These are phyloP conservation scores for Meira miltonrushii DNA, from an alignment of 1,284 basidiomycete genomes.

Conservation along the genomic window DNA sequence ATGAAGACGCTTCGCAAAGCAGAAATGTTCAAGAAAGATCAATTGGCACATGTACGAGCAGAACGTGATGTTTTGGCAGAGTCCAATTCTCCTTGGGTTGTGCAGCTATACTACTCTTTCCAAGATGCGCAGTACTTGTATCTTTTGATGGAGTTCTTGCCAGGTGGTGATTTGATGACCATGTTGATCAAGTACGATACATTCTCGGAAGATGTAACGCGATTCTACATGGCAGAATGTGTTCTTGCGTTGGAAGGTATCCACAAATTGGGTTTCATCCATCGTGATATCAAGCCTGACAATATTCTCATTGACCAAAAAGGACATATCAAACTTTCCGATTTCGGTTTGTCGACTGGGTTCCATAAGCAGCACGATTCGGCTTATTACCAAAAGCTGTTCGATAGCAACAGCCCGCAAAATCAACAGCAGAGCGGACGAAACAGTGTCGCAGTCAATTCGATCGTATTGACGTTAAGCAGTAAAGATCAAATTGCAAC, in stretches of 20 bases:
- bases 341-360: constrained; percentile 89
- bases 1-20: constrained; percentile 98
- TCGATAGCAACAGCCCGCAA: constrained; percentile 59
- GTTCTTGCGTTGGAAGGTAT: constrained; percentile 96
- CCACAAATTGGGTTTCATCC: constrained; percentile 97
- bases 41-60: constrained; percentile 93
- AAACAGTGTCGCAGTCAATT: constrained; percentile 52
- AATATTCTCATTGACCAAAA: constrained; percentile 94
- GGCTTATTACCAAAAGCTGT: constrained; percentile 86
- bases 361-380: constrained; percentile 93
- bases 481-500: constrained; percentile 60
- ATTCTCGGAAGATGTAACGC: constrained; percentile 95
- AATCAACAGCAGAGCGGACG: constrained; percentile 34
- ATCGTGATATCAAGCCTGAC: constrained; percentile 91
- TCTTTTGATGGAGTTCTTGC: constrained; percentile 97
- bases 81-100: constrained; percentile 95
- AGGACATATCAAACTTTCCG: constrained; percentile 90
- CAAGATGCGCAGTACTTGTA: constrained; percentile 94
- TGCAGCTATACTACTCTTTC: constrained; percentile 97
- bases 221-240: constrained; percentile 99
- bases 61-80: constrained; percentile 96
- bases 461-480: constrained; percentile 49
- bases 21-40: constrained; percentile 97
- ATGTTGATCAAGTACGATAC: constrained; percentile 99
- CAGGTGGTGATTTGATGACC: constrained; percentile 93